These are phyloP conservation scores for Trichoderma aggressivum DNA, from an alignment of 2,329 filamentous ascomycete genomes.

Conservation along the genomic window DNA sequence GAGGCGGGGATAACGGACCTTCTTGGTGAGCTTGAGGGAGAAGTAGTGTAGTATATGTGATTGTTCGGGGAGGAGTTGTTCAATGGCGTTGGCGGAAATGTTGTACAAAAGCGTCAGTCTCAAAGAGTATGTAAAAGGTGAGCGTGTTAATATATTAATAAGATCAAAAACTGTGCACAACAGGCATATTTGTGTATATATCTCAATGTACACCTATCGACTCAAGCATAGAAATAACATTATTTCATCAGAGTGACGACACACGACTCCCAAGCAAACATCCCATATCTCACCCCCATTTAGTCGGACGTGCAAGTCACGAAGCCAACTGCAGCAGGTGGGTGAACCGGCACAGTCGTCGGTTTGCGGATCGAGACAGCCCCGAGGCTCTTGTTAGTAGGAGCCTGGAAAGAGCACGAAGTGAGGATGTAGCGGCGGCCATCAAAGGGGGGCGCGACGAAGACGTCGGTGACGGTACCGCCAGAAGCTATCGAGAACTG, in stretches of 20 bases:
- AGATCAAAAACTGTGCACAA: background rate
- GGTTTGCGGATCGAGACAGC: background rate
- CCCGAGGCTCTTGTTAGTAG: background rate
- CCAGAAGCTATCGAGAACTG: background rate
- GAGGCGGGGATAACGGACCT: background rate
- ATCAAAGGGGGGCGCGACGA: slow-evolving; percentile 4
- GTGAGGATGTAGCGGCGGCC: slow-evolving; percentile 5
- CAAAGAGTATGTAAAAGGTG: background rate
- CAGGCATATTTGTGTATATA: background rate
- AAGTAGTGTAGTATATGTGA: background rate
- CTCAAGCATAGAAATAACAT: background rate
- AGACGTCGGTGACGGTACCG: slow-evolving; percentile 1
- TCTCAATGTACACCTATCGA: background rate
- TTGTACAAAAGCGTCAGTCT: background rate
- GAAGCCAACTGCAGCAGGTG: background rate
- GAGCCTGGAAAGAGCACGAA: slow-evolving; percentile 3
- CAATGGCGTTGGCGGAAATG: background rate
- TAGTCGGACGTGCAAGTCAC: slow-evolving; percentile 7
- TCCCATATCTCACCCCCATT: background rate
- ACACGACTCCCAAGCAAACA: background rate
- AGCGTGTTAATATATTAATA: background rate
- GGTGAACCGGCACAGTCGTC: background rate
- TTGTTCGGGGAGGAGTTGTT: background rate
- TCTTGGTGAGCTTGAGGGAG: background rate
- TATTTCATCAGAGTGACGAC: background rate